Conservation (phyloP, 306 rosid species). For the Trichosanthes cucumerina region DNA sequence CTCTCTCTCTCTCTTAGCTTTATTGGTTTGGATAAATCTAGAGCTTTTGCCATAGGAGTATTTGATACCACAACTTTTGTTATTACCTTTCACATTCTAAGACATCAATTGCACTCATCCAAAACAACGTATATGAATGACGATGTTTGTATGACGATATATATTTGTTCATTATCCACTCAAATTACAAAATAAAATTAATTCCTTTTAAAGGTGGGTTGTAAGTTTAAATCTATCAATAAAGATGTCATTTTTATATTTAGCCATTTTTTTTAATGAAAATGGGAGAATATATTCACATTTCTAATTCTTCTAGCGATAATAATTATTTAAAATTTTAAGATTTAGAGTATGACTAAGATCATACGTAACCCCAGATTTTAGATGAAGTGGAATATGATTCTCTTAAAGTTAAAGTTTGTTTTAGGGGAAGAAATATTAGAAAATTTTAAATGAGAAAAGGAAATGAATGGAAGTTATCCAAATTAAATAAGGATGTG, state of each 20-base stretch:
- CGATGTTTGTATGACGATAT: neutral
- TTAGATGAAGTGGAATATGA: neutral
- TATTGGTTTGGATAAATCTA: neutral
- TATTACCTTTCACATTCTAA: too few species aligned
- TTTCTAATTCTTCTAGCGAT: neutral
- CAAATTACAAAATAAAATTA: neutral
- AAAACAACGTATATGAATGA: neutral
- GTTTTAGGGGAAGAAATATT: too few species aligned
- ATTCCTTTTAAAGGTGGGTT: neutral
- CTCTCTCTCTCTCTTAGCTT: neutral
- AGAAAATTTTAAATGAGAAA: neutral
- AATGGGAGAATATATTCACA: neutral
- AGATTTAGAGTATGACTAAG: neutral
- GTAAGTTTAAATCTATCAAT: neutral
- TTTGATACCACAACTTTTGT: neutral
- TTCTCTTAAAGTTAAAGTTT: neutral
- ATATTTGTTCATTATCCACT: neutral
- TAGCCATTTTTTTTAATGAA: neutral
- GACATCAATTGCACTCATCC: too few species aligned
- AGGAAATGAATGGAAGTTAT: neutral
- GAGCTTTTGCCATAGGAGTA: neutral
- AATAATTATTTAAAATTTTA: neutral
- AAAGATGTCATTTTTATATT: neutral
- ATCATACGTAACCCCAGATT: neutral
- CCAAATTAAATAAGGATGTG: neutral